Percentiles rank a stretch among this genome's conserved stretches.
Conservation (phyloP, 2,329 filamentous ascomycete genomes). For the Aureobasidium melanogenum region DNA sequence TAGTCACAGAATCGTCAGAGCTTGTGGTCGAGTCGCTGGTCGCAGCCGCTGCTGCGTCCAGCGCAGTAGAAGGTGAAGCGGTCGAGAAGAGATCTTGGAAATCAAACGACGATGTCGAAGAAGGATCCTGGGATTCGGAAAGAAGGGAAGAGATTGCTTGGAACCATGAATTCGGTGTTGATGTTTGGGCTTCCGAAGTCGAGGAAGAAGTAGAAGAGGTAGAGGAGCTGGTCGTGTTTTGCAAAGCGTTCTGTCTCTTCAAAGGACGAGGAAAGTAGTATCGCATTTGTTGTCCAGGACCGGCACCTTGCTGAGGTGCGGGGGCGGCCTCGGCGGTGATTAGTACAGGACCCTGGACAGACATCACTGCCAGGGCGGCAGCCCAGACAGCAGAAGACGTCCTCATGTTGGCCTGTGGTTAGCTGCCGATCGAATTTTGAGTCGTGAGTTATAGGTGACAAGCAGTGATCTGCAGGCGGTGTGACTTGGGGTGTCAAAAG, state of each 20-base stretch:
- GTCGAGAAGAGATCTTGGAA: not conserved
- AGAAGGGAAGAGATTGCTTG: not conserved
- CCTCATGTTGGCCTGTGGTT: conserved; percentile 27
- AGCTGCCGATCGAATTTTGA: not conserved
- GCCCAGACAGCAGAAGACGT: conserved; percentile 37
- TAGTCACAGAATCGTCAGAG: not conserved
- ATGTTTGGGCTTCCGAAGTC: not conserved
- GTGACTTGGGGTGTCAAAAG: conserved; percentile 24
- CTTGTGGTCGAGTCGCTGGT: not conserved
- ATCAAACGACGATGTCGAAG: not conserved
- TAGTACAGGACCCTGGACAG: conserved; percentile 32
- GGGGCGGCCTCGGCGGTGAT: conserved; percentile 42
- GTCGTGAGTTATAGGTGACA: conserved; percentile 9
- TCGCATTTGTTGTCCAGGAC: conserved; percentile 28
- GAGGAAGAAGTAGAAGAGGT: not conserved
- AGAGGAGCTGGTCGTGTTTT: conserved; percentile 15
- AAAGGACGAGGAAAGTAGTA: conserved; percentile 42
- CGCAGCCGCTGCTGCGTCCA: conserved; percentile 11
- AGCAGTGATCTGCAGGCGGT: too few relatives aligned
- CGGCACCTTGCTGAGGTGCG: conserved; percentile 27
- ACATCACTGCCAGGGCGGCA: conserved; percentile 37
- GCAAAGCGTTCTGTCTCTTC: conserved; percentile 33
- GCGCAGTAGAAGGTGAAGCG: conserved; percentile 6
- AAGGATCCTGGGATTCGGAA: not conserved
- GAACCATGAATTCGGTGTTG: not conserved